These are phyloP conservation scores for Leccinum longicurvipes DNA, from an alignment of 768 basidiomycete species.

Conservation along the genomic window DNA sequence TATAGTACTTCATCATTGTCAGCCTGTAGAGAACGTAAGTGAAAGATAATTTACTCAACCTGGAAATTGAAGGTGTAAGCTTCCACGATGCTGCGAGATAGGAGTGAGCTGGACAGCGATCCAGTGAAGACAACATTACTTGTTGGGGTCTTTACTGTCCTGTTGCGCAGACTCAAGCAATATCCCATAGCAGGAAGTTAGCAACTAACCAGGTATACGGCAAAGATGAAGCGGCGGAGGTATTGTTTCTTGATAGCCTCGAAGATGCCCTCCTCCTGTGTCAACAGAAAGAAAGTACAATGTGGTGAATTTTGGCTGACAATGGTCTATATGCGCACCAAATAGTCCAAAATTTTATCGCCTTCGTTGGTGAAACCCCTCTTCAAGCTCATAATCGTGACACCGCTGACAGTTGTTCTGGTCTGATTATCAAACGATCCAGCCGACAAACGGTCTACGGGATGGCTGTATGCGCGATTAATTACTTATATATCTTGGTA, in stretches of 20 bases:
- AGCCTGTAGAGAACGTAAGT: neutral
- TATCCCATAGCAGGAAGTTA: neutral
- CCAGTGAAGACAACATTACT: constrained; percentile 42
- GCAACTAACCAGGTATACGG: constrained; percentile 68
- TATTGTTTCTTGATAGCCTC: constrained; percentile 84
- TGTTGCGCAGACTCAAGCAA: constrained; percentile 27
- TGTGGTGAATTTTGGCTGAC: constrained; percentile 6
- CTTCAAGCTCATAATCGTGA: constrained; percentile 70
- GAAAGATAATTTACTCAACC: constrained; percentile 31
- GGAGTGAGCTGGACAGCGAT: constrained; percentile 12
- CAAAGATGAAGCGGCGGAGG: constrained; percentile 81
- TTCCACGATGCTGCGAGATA: constrained; percentile 64
- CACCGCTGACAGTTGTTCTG: constrained; percentile 52
- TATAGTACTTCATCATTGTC: constrained; percentile 54
- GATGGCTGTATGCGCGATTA: neutral
- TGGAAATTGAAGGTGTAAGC: constrained; percentile 88
- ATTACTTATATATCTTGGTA: neutral
- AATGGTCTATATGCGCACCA: constrained; percentile 47
- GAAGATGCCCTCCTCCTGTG: constrained; percentile 81
- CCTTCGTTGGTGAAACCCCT: constrained; percentile 81
- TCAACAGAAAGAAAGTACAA: constrained; percentile 1
- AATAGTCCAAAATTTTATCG: constrained; percentile 75
- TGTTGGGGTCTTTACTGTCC: constrained; percentile 84
- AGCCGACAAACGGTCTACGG: constrained; percentile 29
- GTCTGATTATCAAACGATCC: constrained; percentile 37